phyloP scores from a whole-genome alignment of 192 early-diverging fungal genomes.

The Podila epigama region DNA sequence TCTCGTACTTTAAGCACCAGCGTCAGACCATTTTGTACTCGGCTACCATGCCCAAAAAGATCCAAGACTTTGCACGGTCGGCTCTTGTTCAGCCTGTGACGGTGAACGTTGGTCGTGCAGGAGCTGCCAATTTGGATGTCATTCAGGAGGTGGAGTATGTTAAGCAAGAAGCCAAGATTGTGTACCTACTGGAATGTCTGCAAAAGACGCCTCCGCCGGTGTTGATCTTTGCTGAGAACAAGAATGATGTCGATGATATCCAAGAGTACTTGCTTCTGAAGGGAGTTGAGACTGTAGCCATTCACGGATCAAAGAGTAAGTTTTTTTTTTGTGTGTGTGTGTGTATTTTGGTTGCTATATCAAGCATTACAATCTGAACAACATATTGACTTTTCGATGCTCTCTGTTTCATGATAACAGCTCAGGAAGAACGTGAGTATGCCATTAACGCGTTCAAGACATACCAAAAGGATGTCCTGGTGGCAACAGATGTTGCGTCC shows the following conservation, averaged over 20 bases:
- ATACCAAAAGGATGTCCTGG: constrained; percentile 92
- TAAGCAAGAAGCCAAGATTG: constrained; percentile 94
- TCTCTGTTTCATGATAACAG: constrained; percentile 39
- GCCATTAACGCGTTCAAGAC: constrained; percentile 91
- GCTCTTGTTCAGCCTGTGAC: constrained; percentile 89
- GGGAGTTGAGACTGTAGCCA: constrained; percentile 92
- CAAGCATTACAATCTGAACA: background rate
- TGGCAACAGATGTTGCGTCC: constrained; percentile 96
- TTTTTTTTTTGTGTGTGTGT: background rate
- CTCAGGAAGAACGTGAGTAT: constrained; percentile 97
- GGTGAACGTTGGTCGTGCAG: constrained; percentile 98
- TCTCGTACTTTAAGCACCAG: constrained; percentile 95
- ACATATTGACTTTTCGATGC: background rate
- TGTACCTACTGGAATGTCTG: constrained; percentile 93
- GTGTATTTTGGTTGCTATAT: too few species aligned
- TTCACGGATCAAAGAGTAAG: constrained; percentile 93
- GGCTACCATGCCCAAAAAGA: constrained; percentile 98
- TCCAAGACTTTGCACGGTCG: constrained; percentile 93
- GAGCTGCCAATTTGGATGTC: constrained; percentile 95
- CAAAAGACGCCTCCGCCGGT: constrained; percentile 98
- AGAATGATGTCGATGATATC: constrained; percentile 99
- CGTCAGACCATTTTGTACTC: constrained; percentile 97
- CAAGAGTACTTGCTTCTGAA: constrained; percentile 96
- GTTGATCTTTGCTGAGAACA: constrained; percentile 97
- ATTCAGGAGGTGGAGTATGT: constrained; percentile 99